Evolutionary conservation across 305 asterid genomes (phyloP), one percentile per base, ranked within the genome.

Genomic region (Lippia alba): DNA sequence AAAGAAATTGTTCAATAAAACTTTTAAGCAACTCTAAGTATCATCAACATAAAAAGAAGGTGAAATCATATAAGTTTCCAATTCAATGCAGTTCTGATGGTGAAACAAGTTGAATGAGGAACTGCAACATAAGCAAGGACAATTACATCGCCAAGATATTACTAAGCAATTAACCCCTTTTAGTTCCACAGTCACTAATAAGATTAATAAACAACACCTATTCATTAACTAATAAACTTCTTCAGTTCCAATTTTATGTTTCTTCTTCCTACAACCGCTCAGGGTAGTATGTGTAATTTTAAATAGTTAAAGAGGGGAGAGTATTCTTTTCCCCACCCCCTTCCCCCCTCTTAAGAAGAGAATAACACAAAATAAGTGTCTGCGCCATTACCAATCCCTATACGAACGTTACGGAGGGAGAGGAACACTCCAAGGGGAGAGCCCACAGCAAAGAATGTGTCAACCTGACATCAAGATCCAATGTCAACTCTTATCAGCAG

Each of bases 351-450:
- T 8, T 36, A 46, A 9, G 12, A 46, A n/a, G 63, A 61, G 7
- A 55, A 64, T 62, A 46, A 53, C 5, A 63, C 34, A 44, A 53
- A 58, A 39, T 49, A 58, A 49, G 56, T 73, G 70, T 41, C 61
- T 51, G n/a, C 11, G 71, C 45, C 70, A 82, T 80, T 89, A 94
- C 99, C 99, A 1, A 85, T 86, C 71, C 99, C 99, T 53, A 94
- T 81, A 53, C 99, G 97, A 79, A 89, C 78, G 79, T 91, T 94
- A 80, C 99, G 93, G 59, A 94, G 91, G 82, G 99, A 84, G 68
- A 94, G 98, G 78, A 94, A 94, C 68, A 94, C 96, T 53, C 97
- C 99, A 77, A 94, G 96, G 40, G 99, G 99, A 59, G 99, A 91
- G 33, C 99, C 99, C 74, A 81, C 99, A 14, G 96, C 91, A 77